Conservation (phyloP, 805 yeast genomes). For the Pichia pseudocactophila region DNA sequence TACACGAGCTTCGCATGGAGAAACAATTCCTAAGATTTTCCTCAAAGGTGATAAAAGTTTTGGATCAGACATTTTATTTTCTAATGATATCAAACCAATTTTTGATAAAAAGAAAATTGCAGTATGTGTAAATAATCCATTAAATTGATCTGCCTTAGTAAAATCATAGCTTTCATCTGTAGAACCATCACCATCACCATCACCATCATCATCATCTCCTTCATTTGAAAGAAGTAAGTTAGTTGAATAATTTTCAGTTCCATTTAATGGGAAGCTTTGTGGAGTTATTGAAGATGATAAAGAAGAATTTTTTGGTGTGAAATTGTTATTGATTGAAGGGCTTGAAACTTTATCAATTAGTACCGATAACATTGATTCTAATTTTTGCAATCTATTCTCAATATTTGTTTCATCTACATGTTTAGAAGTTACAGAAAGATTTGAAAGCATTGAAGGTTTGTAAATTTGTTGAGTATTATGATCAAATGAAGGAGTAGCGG, state of each 20-base stretch:
- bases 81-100: constrained; percentile 34
- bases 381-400: constrained; percentile 24
- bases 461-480: no score
- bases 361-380: constrained; percentile 28
- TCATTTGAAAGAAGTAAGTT: background rate
- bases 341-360: constrained; percentile 13
- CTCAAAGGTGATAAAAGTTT: constrained; percentile 18
- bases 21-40: constrained; percentile 15
- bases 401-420: constrained; percentile 6
- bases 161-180: background rate
- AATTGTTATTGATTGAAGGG: constrained; percentile 5
- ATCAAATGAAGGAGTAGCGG: background rate
- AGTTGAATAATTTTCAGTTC: background rate
- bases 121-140: constrained; percentile 17
- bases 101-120: constrained; percentile 34
- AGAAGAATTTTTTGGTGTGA: background rate
- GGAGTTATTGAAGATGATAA: background rate
- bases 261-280: background rate
- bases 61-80: constrained; percentile 14
- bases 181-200: background rate
- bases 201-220: background rate
- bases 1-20: constrained; percentile 14
- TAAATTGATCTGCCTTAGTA: background rate
- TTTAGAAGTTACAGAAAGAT: background rate
- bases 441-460: no score